Evolutionary conservation across 75 land plant species (phyloP).

Genomic region (Chamaecyparis obtusa): DNA sequence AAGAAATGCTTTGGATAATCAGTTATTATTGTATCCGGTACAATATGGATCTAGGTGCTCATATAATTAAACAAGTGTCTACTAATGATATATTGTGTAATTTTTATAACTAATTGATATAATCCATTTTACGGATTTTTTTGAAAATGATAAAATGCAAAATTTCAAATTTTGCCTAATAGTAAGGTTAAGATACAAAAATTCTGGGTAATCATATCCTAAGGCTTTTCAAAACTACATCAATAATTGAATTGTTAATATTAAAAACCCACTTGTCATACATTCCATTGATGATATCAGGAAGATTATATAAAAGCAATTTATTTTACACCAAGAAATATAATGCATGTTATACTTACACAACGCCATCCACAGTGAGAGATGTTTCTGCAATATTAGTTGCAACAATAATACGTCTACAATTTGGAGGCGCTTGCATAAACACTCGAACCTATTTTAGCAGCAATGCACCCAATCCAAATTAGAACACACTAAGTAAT

Average conservation of each 20-base stretch:
- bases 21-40: background rate
- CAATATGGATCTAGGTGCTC: background rate
- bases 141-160: background rate
- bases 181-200: background rate
- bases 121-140: background rate
- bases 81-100: background rate
- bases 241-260: background rate
- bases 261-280: background rate
- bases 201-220: background rate
- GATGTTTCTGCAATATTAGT: conserved; percentile 99
- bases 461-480: conserved; percentile 5
- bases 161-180: background rate
- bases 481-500: background rate
- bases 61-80: background rate
- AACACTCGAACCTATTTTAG: conserved; percentile 76
- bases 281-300: background rate
- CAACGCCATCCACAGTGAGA: conserved; percentile 97
- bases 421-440: conserved; percentile 71
- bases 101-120: background rate
- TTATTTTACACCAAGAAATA: background rate
- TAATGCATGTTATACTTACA: conserved; percentile 45
- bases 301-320: background rate
- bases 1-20: background rate
- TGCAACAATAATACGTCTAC: conserved; percentile 90
- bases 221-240: background rate